Percentiles rank a stretch among this genome's conserved stretches.
Evolutionary conservation across 257 asterid genomes (phyloP).

Genomic region (Salvia hispanica): DNA sequence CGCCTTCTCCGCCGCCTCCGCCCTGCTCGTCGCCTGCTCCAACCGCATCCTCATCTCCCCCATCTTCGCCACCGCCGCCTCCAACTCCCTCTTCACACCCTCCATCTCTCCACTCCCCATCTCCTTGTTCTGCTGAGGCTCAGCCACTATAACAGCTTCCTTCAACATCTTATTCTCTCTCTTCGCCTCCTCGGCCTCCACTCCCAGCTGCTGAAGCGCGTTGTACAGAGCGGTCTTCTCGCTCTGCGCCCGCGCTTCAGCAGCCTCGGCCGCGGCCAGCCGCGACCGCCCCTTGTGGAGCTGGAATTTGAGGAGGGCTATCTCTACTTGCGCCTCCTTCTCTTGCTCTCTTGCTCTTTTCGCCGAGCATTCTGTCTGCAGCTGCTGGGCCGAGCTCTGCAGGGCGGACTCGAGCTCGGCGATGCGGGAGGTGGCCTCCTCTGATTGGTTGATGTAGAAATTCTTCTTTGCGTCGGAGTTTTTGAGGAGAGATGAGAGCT

Average conservation of each 20-base stretch:
- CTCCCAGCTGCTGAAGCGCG: constrained; percentile 55
- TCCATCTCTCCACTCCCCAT: constrained; percentile 25
- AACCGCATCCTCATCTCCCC: constrained; percentile 63
- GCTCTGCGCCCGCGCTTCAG: constrained; percentile 46
- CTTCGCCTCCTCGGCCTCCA: constrained; percentile 53
- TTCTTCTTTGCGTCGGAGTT: constrained; percentile 51
- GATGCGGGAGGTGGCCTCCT: constrained; percentile 32
- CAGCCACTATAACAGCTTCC: constrained; percentile 28
- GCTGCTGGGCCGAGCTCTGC: constrained; percentile 28
- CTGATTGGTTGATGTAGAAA: constrained; percentile 41
- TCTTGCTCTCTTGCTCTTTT: constrained; percentile 37
- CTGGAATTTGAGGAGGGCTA: constrained; percentile 51
- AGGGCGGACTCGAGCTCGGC: constrained; percentile 44
- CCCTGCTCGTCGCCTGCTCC: constrained; percentile 84
- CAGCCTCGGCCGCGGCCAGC: constrained; percentile 51
- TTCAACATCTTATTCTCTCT: constrained; percentile 40
- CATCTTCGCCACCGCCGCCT: constrained; percentile 40
- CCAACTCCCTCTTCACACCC: constrained; percentile 47
- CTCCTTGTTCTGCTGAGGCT: constrained; percentile 14
- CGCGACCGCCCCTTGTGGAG: constrained; percentile 52
- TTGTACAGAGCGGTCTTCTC: constrained; percentile 47
- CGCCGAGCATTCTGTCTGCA: constrained; percentile 32
- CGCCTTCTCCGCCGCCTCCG: constrained; percentile 73
- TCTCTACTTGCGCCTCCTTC: constrained; percentile 48
- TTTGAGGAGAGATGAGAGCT: constrained; percentile 43